Evolutionary conservation across 176 grass and related monocot species (phyloP).

Genomic region (Coix lacrymajobi): DNA sequence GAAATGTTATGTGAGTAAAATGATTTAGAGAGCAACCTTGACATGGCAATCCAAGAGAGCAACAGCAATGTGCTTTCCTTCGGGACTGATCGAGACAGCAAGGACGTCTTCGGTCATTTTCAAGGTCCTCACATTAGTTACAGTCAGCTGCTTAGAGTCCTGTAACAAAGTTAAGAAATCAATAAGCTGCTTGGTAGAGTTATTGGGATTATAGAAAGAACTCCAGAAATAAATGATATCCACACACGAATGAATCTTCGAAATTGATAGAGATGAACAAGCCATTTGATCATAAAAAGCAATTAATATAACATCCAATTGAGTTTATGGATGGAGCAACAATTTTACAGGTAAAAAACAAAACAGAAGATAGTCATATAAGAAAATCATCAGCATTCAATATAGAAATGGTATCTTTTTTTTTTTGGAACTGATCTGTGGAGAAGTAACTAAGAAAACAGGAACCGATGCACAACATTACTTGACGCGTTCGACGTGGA

Average conservation of each 20-base stretch:
- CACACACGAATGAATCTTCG: neutral
- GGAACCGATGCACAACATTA: neutral
- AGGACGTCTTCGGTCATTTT: constrained; percentile 96
- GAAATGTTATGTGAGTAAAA: neutral
- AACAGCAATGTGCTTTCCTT: constrained; percentile 84
- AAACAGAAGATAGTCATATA: neutral
- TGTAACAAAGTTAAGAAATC: constrained; percentile 33
- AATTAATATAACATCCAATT: neutral
- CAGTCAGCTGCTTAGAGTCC: constrained; percentile 70
- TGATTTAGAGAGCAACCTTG: constrained; percentile 50
- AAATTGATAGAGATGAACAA: neutral
- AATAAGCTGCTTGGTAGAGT: constrained; percentile 2
- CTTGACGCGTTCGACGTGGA: neutral
- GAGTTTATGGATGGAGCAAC: neutral
- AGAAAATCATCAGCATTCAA: neutral
- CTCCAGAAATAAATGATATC: neutral
- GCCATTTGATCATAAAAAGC: neutral
- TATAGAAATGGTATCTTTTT: neutral
- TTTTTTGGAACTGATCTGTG: neutral
- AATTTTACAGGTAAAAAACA: neutral
- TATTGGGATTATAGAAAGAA: neutral
- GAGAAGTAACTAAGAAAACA: neutral
- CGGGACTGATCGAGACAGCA: constrained; percentile 61
- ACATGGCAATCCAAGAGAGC: constrained; percentile 84
- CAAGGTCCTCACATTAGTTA: constrained; percentile 85